Evolutionary conservation across 192 early-diverging fungal genomes (phyloP), one percentile per base, ranked within the genome.

Genomic region (Backusella macrospora): DNA sequence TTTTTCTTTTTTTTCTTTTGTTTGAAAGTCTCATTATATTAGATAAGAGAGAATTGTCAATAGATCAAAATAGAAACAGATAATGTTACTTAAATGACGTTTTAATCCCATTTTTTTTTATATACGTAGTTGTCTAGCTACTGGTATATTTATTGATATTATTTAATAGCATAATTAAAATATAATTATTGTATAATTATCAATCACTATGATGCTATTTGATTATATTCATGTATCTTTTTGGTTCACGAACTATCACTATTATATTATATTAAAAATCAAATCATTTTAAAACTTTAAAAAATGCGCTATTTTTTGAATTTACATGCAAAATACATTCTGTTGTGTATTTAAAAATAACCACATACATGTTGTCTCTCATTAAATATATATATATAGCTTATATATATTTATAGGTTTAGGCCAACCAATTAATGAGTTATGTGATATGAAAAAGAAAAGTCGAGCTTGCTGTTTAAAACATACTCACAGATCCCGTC

Each of bases 191-290:
- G 12, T 12, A 23, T 59, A 13, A 59, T 59, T 59, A 26, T 59
- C 52, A 23, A 23, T 10, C 52, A 59, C 26, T 59, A 59, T 59
- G 52, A 13, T 59, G 52, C 8, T 59, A 59, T 59, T 59, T 59
- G 23, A 59, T 59, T 4, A 12, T 26, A 23, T 4, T 26, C 21
- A 59, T 59, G 52, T 26, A 59, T 0, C 10, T 26, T 59, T 59
- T 59, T 59, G 13, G 10, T 26, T 26, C 9, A 23, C 23, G 10
- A 23, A 59, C 21, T 59, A 34, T 34, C 29, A 13, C 21, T 59
- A n/a, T 21, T 55, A 55, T 55, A 55, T 55, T 55, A 55, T 23
- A 13, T 23, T 21, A 55, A 59, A 26, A 59, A 59, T 8, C 23
- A 6, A 23, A 23, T 59, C 26, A 18, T 55, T 59, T 12, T 59